Base-by-base conservation (phyloP, 2,329 filamentous ascomycete species). In the Macroventuria anomochaeta region DNA sequence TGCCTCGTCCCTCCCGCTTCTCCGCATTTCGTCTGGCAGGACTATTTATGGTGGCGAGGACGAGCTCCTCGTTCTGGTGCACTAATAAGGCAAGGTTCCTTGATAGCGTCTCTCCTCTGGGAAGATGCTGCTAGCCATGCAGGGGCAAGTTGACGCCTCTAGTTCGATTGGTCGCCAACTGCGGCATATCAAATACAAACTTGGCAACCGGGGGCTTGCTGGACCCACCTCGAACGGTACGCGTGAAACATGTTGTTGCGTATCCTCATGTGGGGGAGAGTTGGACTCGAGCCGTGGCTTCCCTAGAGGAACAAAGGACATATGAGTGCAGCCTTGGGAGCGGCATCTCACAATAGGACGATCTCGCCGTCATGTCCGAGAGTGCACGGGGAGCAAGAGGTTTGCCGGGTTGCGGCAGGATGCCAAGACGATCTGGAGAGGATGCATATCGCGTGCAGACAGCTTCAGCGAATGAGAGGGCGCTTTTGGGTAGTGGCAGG, bases 11-110 rank as follows among this genome's bases (percentile, higher is more conserved):
- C 58, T 61, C 64, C 64, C 55, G 54, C 64, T 70, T 72, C 70
- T 73, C 70, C 70, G 69, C 70, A 73, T 67, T 72, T 68, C 54
- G 62, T 64, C 56, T 61, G 54, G 62, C 67, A 53, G 55, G 54
- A 61, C 68, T 70, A 71, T 71, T 71, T 70, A 66, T 68, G 61
- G 67, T 63, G 68, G 66, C 62, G 56, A 68, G 63, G 62, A 60
- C 59, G 60, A 58, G 59, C 59, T 62, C 43, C 53, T 59, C 49
- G 59, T 54, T 48, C 38, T 54, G 26, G 48, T 41, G 54, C 52
- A 57, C 61, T 21, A 58, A 66, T 64, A 41, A 44, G 65, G 64
- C 43, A 62, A 60, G 39, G 57, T 33, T 48, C 42, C n/a, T 33
- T 39, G 25, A 52, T 58, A 57, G 59, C 56, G 57, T 51, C 58